Percentiles rank a stretch among this genome's conserved stretches.
phyloP scores from a whole-genome alignment of 768 basidiomycete genomes.

The Leccinum aurantiacum region DNA sequence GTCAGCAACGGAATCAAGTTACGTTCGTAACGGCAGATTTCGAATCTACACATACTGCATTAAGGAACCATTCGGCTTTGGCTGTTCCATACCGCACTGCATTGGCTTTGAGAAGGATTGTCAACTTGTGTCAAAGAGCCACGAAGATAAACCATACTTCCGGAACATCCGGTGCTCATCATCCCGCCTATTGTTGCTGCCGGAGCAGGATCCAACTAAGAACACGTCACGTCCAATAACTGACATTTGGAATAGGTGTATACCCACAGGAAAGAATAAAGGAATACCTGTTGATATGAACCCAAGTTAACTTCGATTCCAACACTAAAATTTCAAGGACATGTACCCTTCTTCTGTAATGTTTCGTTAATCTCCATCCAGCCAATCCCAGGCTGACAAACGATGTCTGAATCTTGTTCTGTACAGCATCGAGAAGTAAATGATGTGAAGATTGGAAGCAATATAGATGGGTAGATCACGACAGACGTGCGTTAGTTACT shows the following conservation, averaged over 20 bases:
- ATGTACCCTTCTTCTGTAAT: constrained; percentile 56
- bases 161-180: constrained; percentile 84
- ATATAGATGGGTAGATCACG: neutral
- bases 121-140: constrained; percentile 17
- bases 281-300: constrained; percentile 53
- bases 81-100: constrained; percentile 88
- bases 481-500: neutral
- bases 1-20: neutral
- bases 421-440: neutral
- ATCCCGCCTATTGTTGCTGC: constrained; percentile 85
- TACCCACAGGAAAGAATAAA: constrained; percentile 76
- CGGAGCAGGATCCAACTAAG: constrained; percentile 72
- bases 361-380: constrained; percentile 76
- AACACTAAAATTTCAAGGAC: neutral
- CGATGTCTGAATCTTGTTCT: constrained; percentile 72
- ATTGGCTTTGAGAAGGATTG: constrained; percentile 46
- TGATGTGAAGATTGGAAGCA: neutral
- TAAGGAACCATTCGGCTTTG: constrained; percentile 88
- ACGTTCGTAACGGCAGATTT: neutral
- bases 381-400: constrained; percentile 69
- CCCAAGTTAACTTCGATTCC: neutral
- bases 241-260: neutral
- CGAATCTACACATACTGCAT: constrained; percentile 51
- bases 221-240: neutral
- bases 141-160: constrained; percentile 50